phyloP scores from a whole-genome alignment of 768 basidiomycete genomes.

The Gymnopilus dilepis region DNA sequence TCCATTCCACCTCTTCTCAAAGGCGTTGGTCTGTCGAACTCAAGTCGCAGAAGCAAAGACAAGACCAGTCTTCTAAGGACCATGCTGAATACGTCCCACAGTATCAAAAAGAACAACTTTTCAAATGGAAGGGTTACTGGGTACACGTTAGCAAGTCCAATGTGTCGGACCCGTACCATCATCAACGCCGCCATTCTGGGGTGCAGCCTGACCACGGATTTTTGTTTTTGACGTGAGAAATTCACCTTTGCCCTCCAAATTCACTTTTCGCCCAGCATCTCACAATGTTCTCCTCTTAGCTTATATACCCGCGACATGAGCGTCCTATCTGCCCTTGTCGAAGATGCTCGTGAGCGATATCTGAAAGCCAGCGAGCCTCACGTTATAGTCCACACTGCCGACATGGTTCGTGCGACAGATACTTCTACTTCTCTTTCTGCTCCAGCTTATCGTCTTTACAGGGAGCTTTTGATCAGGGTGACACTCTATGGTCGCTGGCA shows the following conservation, averaged over 20 bases:
- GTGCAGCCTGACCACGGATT: no score
- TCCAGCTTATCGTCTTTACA: constrained; percentile 6
- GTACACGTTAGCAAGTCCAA: constrained; percentile 37
- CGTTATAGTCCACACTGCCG: constrained; percentile 45
- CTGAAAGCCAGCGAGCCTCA: constrained; percentile 44
- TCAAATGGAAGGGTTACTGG: constrained; percentile 51
- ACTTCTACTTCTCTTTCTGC: neutral
- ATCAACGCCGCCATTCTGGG: neutral
- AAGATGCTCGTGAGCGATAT: constrained; percentile 47
- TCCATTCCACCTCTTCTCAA: constrained; percentile 43
- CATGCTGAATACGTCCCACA: constrained; percentile 50
- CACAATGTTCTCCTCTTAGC: no score
- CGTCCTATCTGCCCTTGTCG: constrained; percentile 46
- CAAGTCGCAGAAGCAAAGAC: constrained; percentile 26
- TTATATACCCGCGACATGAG: constrained; percentile 50
- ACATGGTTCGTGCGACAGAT: constrained; percentile 33
- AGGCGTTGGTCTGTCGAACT: constrained; percentile 45
- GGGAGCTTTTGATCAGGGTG: constrained; percentile 38
- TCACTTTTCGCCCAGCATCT: no score
- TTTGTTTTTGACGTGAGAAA: constrained; percentile 42
- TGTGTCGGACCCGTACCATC: neutral
- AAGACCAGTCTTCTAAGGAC: constrained; percentile 20
- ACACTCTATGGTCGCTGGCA: constrained; percentile 45
- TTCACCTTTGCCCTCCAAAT: no score
- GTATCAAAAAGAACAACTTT: constrained; percentile 45